Conservation (phyloP, 495 filamentous ascomycete genomes). For the Cairneyella variabilis region DNA sequence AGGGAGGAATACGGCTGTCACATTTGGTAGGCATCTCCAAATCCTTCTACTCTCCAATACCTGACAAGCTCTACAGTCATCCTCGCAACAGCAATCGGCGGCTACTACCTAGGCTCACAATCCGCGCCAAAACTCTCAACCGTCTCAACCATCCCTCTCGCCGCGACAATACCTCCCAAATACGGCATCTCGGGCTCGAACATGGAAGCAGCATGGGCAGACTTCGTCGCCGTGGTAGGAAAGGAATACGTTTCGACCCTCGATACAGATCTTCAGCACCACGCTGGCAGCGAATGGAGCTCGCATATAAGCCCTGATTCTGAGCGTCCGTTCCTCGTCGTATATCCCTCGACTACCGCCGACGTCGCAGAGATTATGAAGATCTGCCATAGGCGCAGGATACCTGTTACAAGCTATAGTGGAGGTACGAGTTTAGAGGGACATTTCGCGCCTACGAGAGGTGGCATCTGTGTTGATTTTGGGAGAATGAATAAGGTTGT, state of each 20-base stretch:
- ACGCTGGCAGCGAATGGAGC: constrained; percentile 86
- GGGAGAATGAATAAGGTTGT: constrained; percentile 71
- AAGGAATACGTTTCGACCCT: constrained; percentile 78
- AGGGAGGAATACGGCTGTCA: constrained; percentile 54
- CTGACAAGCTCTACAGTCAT: constrained; percentile 40
- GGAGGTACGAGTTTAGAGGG: constrained; percentile 80
- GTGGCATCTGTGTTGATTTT: constrained; percentile 78
- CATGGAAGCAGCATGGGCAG: constrained; percentile 89
- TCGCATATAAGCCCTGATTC: constrained; percentile 57
- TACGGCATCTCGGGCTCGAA: constrained; percentile 72
- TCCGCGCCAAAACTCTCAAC: constrained; percentile 55
- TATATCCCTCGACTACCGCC: constrained; percentile 62
- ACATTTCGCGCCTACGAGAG: constrained; percentile 69
- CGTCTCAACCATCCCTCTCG: constrained; percentile 70
- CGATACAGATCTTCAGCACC: constrained; percentile 59
- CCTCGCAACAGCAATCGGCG: constrained; percentile 54
- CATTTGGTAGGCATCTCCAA: constrained; percentile 48
- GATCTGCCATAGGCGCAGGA: constrained; percentile 63
- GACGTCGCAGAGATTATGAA: constrained; percentile 72
- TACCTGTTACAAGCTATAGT: constrained; percentile 73
- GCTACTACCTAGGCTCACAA: constrained; percentile 69
- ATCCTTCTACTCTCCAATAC: not conserved
- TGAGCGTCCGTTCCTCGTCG: constrained; percentile 52
- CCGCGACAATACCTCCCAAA: constrained; percentile 51
- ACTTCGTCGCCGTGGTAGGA: constrained; percentile 83